phyloP scores from a whole-genome alignment of 2,329 filamentous ascomycete species.

The Setomelanomma holmii region DNA sequence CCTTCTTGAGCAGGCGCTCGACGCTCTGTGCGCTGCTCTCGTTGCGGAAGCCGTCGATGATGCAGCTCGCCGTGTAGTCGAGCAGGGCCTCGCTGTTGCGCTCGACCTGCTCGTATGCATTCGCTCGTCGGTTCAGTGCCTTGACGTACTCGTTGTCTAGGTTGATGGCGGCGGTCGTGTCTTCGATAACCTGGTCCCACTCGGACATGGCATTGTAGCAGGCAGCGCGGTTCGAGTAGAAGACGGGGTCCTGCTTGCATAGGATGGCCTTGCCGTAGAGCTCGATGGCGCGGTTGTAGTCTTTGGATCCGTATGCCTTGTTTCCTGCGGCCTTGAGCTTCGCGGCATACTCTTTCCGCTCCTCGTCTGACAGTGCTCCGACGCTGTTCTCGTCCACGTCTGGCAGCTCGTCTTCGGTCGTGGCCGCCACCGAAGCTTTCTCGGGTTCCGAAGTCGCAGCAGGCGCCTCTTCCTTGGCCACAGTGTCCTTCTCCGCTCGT shows the following conservation, averaged over 20 bases:
- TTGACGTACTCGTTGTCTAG: slow-evolving; percentile 97
- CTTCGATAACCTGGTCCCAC: slow-evolving; percentile 96
- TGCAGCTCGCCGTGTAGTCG: slow-evolving; percentile 98
- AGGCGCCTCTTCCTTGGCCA: slow-evolving; percentile 48
- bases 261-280: slow-evolving; percentile 95
- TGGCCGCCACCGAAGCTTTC: slow-evolving; percentile 46
- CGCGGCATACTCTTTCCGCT: slow-evolving; percentile 84
- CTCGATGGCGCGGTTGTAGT: slow-evolving; percentile 91
- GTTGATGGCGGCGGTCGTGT: slow-evolving; percentile 91
- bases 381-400: slow-evolving; percentile 58
- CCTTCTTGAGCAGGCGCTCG: slow-evolving; percentile 93
- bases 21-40: slow-evolving; percentile 87
- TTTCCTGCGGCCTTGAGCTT: slow-evolving; percentile 96
- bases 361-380: slow-evolving; percentile 55
- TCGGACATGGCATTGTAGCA: slow-evolving; percentile 93
- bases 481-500: slow-evolving; percentile 59
- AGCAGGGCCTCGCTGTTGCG: slow-evolving; percentile 93
- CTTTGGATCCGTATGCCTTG: slow-evolving; percentile 93
- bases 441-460: slow-evolving; percentile 32
- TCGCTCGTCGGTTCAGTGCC: slow-evolving; percentile 93
- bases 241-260: slow-evolving; percentile 96
- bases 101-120: slow-evolving; percentile 92
- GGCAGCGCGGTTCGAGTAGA: slow-evolving; percentile 97
- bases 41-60: slow-evolving; percentile 97
- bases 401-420: slow-evolving; percentile 55